Conservation (phyloP, 305 asterid species). For the Solanum hybrid region DNA sequence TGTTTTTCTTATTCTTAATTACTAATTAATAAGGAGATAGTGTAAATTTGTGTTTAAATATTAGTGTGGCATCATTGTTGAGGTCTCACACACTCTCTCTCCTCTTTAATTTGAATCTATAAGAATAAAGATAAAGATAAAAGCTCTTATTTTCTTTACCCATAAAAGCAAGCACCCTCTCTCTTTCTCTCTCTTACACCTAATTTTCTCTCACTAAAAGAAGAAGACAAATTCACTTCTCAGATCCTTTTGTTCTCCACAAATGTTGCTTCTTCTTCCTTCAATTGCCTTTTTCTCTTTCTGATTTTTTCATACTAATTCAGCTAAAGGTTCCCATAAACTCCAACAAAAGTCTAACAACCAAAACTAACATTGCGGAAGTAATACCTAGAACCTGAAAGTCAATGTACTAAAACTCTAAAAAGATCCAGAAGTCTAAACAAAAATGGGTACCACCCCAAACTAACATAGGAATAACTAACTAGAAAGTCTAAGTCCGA, state of each 20-base stretch:
- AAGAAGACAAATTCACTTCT: background rate
- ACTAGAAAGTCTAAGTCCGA: no score
- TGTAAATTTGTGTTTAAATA: background rate
- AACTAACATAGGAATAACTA: no score
- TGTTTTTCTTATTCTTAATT: background rate
- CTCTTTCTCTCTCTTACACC: background rate
- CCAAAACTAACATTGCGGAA: no score
- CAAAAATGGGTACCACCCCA: no score
- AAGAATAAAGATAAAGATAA: constrained; percentile 1
- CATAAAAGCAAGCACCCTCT: background rate
- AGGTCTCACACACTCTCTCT: background rate
- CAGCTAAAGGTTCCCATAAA: background rate
- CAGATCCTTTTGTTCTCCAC: background rate
- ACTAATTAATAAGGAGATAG: background rate
- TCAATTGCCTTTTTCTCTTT: background rate
- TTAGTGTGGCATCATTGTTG: background rate
- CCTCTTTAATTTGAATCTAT: background rate
- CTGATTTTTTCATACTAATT: background rate
- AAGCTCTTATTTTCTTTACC: background rate
- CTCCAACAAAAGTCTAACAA: no score
- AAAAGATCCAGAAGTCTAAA: no score
- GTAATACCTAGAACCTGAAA: no score
- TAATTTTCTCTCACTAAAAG: background rate
- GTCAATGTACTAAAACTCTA: no score
- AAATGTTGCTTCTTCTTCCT: background rate